Conservation (phyloP, 495 filamentous ascomycete genomes). For the Podospora bellae-mahoneyi region DNA sequence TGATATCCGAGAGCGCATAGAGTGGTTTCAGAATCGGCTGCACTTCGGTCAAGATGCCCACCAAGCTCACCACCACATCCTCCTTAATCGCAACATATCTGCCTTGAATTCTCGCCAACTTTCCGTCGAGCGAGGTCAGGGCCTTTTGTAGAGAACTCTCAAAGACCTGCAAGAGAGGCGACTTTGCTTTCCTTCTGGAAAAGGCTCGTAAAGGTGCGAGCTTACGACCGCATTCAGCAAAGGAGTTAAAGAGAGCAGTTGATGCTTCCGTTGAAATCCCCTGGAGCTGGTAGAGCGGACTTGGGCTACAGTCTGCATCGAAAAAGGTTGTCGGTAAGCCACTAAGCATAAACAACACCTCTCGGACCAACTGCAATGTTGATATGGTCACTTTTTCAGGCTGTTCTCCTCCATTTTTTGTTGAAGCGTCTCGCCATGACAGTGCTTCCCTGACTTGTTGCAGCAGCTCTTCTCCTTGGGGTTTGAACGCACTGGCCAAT, state of each 20-base stretch:
- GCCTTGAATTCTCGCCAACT: constrained; percentile 45
- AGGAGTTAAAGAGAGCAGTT: constrained; percentile 38
- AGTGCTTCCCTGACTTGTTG: constrained; percentile 55
- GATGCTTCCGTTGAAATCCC: constrained; percentile 42
- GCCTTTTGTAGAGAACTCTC: constrained; percentile 43
- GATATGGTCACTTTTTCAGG: constrained; percentile 53
- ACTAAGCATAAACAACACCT: constrained; percentile 78
- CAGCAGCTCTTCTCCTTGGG: constrained; percentile 43
- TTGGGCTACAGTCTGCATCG: constrained; percentile 37
- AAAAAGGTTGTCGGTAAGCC: constrained; percentile 76
- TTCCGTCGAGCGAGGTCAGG: constrained; percentile 42
- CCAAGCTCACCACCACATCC: constrained; percentile 53
- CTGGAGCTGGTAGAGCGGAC: constrained; percentile 36
- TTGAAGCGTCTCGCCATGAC: constrained; percentile 54
- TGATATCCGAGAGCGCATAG: constrained; percentile 49
- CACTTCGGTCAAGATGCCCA: constrained; percentile 61
- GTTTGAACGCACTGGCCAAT: constrained; percentile 33
- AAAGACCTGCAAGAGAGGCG: constrained; percentile 51
- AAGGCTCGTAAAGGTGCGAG: constrained; percentile 39
- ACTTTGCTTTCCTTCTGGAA: constrained; percentile 30
- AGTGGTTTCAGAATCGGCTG: constrained; percentile 53
- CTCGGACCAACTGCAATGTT: constrained; percentile 71
- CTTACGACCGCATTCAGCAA: constrained; percentile 40
- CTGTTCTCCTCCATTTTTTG: constrained; percentile 32
- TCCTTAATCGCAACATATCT: constrained; percentile 42